phyloP scores from a whole-genome alignment of 441 rosid species.

The Hypseocharis bilobata region DNA sequence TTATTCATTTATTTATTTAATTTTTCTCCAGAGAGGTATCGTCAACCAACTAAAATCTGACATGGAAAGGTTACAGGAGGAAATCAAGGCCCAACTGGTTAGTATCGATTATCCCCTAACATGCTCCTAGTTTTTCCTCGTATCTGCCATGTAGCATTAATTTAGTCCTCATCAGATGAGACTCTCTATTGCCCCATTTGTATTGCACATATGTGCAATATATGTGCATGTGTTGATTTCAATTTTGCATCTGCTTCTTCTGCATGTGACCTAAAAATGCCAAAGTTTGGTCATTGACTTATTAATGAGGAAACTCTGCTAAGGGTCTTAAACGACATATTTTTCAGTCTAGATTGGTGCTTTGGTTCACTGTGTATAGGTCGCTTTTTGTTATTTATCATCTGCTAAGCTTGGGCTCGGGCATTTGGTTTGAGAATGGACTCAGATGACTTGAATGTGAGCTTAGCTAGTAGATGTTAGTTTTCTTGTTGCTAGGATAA shows the following conservation, averaged over 20 bases:
- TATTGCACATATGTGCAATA: neutral
- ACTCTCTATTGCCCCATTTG: neutral
- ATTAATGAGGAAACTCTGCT: neutral
- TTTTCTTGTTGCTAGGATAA: too few species aligned
- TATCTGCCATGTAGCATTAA: neutral
- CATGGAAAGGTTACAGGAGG: conserved; percentile 70
- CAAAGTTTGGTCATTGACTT: neutral
- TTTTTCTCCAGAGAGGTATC: conserved; percentile 56
- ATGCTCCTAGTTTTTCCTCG: neutral
- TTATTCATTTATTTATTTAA: conserved; percentile 8
- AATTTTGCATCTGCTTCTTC: neutral
- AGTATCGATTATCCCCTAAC: conserved; percentile 24
- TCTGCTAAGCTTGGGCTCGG: neutral
- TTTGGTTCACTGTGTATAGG: too few species aligned
- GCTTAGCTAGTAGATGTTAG: too few species aligned
- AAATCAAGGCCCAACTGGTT: conserved; percentile 74
- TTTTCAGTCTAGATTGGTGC: too few species aligned
- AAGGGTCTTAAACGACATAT: neutral
- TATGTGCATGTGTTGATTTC: neutral
- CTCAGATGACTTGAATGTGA: too few species aligned
- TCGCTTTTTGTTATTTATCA: neutral
- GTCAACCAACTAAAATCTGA: conserved; percentile 87
- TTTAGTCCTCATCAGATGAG: neutral
- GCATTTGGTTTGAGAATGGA: neutral
- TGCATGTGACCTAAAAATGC: neutral